phyloP scores from a whole-genome alignment of 1,284 basidiomycete genomes.

The Tilletia caries region DNA sequence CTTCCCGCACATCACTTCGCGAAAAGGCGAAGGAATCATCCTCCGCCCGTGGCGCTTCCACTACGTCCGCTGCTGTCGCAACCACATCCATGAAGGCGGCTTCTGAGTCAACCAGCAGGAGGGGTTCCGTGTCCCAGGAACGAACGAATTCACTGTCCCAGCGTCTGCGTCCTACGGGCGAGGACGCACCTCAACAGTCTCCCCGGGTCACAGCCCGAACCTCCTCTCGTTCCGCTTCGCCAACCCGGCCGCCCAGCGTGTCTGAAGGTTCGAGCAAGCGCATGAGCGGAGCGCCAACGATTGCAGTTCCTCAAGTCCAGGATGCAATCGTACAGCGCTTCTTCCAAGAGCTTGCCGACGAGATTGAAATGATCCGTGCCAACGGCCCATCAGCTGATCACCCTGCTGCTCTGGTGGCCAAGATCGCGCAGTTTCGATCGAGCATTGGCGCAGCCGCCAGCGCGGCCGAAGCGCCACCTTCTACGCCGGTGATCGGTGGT shows the following conservation, averaged over 20 bases:
- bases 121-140: background rate
- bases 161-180: background rate
- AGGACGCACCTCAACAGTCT: background rate
- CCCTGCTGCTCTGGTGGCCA: conserved; percentile 57
- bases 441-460: background rate
- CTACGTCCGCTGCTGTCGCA: background rate
- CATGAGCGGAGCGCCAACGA: conserved; percentile 28
- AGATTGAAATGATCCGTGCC: conserved; percentile 65
- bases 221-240: conserved; percentile 22
- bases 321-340: conserved; percentile 72
- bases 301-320: conserved; percentile 57
- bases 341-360: conserved; percentile 75
- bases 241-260: conserved; percentile 29
- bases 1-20: background rate
- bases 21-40: background rate
- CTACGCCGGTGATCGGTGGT: background rate
- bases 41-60: too few species aligned
- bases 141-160: background rate
- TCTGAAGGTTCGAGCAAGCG: background rate
- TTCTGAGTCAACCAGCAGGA: background rate
- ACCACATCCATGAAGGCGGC: background rate
- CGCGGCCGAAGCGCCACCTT: background rate
- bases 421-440: conserved; percentile 40
- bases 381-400: conserved; percentile 42
- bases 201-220: background rate